Conservation (phyloP, 2,329 filamentous ascomycete species). For the Cercospora sojina region DNA sequence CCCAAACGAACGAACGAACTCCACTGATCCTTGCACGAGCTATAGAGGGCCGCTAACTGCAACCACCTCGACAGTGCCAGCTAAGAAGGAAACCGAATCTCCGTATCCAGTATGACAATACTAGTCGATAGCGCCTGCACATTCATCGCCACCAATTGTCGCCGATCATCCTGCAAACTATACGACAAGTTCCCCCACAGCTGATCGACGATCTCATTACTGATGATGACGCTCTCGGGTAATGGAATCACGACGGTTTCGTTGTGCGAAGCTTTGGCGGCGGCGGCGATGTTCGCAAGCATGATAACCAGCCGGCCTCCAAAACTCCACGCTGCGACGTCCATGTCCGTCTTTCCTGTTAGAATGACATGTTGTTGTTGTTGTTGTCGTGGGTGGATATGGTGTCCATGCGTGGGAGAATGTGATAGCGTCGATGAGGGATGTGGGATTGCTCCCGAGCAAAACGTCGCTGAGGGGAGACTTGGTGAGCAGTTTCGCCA, state of each 20-base stretch:
- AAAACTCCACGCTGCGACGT: slow-evolving; percentile 30
- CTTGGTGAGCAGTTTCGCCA: slow-evolving; percentile 45
- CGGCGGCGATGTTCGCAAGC: slow-evolving; percentile 27
- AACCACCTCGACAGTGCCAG: too few relatives aligned
- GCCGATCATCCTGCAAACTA: slow-evolving; percentile 14
- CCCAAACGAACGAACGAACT: not conserved
- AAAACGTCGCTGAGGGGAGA: slow-evolving; percentile 40
- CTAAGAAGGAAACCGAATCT: slow-evolving; percentile 6
- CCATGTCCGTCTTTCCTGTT: slow-evolving; percentile 12
- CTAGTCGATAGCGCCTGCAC: slow-evolving; percentile 28
- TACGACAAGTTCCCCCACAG: slow-evolving; percentile 31
- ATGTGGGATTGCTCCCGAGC: slow-evolving; percentile 37
- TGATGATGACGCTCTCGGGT: slow-evolving; percentile 19
- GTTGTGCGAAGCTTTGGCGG: slow-evolving; percentile 9
- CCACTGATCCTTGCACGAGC: not conserved
- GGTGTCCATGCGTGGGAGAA: not conserved
- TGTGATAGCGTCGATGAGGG: slow-evolving; percentile 6
- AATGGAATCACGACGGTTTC: slow-evolving; percentile 21
- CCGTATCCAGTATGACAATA: slow-evolving; percentile 25
- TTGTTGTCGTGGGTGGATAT: too few relatives aligned
- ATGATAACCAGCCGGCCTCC: slow-evolving; percentile 25
- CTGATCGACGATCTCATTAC: slow-evolving; percentile 23
- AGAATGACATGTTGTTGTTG: not conserved
- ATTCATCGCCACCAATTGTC: slow-evolving; percentile 16
- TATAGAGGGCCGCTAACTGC: too few relatives aligned